Evolutionary conservation across 495 filamentous ascomycete genomes (phyloP), one percentile per base, ranked within the genome.

Genomic region (Lasiosphaeris hirsuta): DNA sequence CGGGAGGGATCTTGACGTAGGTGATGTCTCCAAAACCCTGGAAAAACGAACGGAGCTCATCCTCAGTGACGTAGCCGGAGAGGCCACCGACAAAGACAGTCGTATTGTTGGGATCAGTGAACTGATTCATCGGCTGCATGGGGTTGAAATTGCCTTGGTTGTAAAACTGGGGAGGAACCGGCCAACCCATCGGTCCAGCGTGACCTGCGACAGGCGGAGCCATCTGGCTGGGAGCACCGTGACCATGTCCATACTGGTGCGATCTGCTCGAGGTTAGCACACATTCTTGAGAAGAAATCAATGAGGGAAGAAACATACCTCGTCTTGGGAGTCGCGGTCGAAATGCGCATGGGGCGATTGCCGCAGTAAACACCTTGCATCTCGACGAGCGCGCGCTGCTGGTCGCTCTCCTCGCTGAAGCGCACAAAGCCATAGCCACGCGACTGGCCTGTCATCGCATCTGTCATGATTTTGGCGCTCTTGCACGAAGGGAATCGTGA

Each of bases 331-430:
- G 94, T 99, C 4, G 94, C 94, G 45, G 94, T 97, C 39, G 91
- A 96, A 69, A 99, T 97, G 63, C 94, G 89, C 95, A 99, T 99
- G 17, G 94, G 95, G 44, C 94, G 86, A 71, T 99, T 99, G 63
- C 94, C 94, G 68, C 95, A 97, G 78, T 97, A 99, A 46, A 99
- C 94, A 62, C 94, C 94, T 76, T 97, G 94, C 94, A 99, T 99
- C 79, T 97, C 93, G 50, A 85, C 86, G 33, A 99, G 79, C 45
- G 94, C 94, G 38, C 89, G 87, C 80, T 97, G 94, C 77, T 97
- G 93, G 67, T 99, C 95, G 56, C 80, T 74, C 76, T 97, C 93
- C 61, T 94, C 90, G 40, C 90, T 88, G 74, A 99, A 99, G 59
- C 94, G 90, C 54, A 99, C 94, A 65, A 99, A 99, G 23, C 94